These are phyloP conservation scores for Aspergillus pseudoglaucus DNA, from an alignment of 2,329 filamentous ascomycete genomes.

Conservation along the genomic window DNA sequence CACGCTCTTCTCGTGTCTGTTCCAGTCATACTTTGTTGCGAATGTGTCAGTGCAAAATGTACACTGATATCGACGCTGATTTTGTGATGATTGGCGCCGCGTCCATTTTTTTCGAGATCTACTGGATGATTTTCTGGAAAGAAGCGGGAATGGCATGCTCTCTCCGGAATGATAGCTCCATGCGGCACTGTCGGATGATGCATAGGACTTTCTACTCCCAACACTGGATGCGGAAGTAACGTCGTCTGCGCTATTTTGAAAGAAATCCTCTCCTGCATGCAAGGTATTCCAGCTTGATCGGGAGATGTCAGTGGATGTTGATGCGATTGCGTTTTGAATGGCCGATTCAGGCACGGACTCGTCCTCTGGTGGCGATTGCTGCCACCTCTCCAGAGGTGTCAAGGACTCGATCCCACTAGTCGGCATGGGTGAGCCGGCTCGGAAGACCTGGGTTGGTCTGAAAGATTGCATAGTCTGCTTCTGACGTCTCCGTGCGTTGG, in stretches of 20 bases:
- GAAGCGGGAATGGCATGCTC: constrained; percentile 14
- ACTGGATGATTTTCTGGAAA: constrained; percentile 6
- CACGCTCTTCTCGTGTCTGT: constrained; percentile 45
- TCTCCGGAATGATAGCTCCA: constrained; percentile 26
- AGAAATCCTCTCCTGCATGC: neutral
- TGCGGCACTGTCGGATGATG: constrained; percentile 25
- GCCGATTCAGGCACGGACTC: constrained; percentile 36
- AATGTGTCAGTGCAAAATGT: constrained; percentile 46
- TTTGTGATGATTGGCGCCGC: constrained; percentile 1
- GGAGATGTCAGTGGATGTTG: neutral
- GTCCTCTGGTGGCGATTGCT: constrained; percentile 41
- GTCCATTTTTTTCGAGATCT: constrained; percentile 2
- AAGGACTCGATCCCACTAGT: constrained; percentile 27
- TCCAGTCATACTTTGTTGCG: constrained; percentile 46
- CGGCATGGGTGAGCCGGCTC: constrained; percentile 42
- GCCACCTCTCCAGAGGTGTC: constrained; percentile 45
- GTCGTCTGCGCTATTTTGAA: neutral
- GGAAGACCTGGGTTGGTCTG: constrained; percentile 24
- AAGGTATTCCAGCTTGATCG: neutral
- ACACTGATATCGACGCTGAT: constrained; percentile 33
- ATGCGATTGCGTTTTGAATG: constrained; percentile 33
- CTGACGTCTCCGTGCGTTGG: constrained; percentile 46
- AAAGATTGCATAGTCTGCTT: constrained; percentile 25
- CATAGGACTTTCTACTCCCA: constrained; percentile 22
- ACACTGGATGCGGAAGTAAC: constrained; percentile 23